Evolutionary conservation across 106 monocot genomes (phyloP).

Genomic region (Posidonia australis): DNA sequence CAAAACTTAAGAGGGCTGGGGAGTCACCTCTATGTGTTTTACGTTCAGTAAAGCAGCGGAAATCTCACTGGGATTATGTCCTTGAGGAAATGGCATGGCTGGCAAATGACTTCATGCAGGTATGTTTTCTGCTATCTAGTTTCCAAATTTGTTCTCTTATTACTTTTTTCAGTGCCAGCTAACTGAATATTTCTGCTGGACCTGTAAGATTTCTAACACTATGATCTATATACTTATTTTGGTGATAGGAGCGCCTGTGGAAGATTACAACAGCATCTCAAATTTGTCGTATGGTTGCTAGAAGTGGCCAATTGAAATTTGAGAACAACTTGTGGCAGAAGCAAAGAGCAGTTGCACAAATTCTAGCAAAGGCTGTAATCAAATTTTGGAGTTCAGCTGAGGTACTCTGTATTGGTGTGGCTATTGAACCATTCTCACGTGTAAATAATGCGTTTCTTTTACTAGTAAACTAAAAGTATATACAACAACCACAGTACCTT

Average conservation of each 20-base stretch:
- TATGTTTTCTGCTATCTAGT: constrained; percentile 17
- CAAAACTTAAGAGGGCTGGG: constrained; percentile 45
- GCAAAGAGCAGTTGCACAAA: constrained; percentile 45
- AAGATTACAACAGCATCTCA: constrained; percentile 72
- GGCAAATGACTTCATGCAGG: constrained; percentile 99
- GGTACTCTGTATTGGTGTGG: neutral
- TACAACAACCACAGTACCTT: too few relatives aligned
- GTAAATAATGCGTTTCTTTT: too few relatives aligned
- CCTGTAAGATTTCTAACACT: neutral
- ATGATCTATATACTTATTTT: neutral
- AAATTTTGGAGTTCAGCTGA: constrained; percentile 70
- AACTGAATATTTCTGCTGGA: neutral
- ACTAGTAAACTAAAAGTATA: too few relatives aligned
- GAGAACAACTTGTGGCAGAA: constrained; percentile 30
- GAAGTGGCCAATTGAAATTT: constrained; percentile 35
- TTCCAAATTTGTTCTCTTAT: neutral
- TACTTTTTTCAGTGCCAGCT: neutral
- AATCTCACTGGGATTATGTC: constrained; percentile 96
- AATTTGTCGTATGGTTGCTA: constrained; percentile 36
- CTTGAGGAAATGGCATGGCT: constrained; percentile 98
- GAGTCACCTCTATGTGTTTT: constrained; percentile 34
- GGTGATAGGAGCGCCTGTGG: constrained; percentile 74
- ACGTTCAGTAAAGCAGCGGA: constrained; percentile 35
- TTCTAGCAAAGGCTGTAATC: constrained; percentile 52
- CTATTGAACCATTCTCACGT: neutral